Conservation (phyloP, 208 protist species). For the Trichomonas vaginalis region DNA sequence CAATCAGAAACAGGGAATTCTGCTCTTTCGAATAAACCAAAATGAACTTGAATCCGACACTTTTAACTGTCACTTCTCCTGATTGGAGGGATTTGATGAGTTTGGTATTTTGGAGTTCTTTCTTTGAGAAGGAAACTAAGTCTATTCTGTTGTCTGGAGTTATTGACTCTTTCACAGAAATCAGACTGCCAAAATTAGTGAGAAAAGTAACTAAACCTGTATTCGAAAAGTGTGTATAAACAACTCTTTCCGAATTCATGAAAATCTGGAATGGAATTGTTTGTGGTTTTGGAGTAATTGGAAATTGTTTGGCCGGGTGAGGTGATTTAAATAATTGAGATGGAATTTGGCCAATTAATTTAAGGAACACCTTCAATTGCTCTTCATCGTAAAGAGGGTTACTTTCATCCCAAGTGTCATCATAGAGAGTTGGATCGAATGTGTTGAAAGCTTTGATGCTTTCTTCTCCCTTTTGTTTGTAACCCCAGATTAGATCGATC, state of each 20-base stretch:
- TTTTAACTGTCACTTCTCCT: neutral
- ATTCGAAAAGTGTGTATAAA: neutral
- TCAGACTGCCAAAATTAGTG: neutral
- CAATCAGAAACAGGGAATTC: neutral
- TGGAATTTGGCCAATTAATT: neutral
- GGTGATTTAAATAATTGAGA: neutral
- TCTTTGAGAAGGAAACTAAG: neutral
- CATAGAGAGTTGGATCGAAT: neutral
- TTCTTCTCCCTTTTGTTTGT: conserved; percentile 31
- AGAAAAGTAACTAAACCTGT: neutral
- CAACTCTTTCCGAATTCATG: too few species aligned
- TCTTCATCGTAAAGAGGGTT: neutral
- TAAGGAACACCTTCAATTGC: neutral
- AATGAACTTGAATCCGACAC: neutral
- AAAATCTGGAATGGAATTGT: neutral
- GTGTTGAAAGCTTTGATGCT: neutral
- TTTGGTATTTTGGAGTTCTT: neutral
- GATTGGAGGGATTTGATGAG: neutral
- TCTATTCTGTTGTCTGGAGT: neutral
- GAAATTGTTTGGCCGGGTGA: neutral
- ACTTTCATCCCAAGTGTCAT: neutral
- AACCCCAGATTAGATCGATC: conserved; percentile 56
- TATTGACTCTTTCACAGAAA: neutral
- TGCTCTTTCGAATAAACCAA: neutral
- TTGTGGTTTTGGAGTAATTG: neutral